Evolutionary conservation across 768 basidiomycete genomes (phyloP).

Genomic region (Solioccasus polychromus): DNA sequence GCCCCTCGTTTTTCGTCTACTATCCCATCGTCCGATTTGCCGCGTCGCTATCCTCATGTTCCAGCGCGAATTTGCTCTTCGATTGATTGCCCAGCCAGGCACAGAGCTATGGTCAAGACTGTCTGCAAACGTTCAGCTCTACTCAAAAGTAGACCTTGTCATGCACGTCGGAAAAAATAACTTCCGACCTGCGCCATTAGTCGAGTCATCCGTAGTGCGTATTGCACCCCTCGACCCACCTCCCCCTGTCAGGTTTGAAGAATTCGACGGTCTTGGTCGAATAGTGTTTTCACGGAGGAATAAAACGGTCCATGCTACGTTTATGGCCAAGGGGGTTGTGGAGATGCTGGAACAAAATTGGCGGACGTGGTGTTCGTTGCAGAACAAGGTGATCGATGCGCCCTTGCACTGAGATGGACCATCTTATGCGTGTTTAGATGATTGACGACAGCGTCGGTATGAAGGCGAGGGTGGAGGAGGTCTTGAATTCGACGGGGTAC

Average conservation of each 20-base stretch:
- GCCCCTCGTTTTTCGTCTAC: constrained; percentile 92
- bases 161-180: constrained; percentile 97
- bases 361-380: constrained; percentile 87
- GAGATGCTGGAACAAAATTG: constrained; percentile 94
- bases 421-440: constrained; percentile 41
- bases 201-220: constrained; percentile 90
- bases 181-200: constrained; percentile 93
- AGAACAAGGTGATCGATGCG: constrained; percentile 48
- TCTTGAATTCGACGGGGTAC: constrained; percentile 68
- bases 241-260: constrained; percentile 92
- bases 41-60: constrained; percentile 99
- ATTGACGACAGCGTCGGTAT: constrained; percentile 70
- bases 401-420: not conserved
- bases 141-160: constrained; percentile 92
- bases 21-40: constrained; percentile 93
- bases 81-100: constrained; percentile 82
- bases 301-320: constrained; percentile 86
- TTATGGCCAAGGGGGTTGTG: constrained; percentile 91
- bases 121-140: constrained; percentile 96
- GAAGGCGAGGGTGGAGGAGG: constrained; percentile 65
- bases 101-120: constrained; percentile 89
- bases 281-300: constrained; percentile 90
- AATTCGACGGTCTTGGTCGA: constrained; percentile 93
- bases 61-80: constrained; percentile 96
- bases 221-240: constrained; percentile 92